Evolutionary conservation across 345 rosid genomes (phyloP).

Genomic region (Mallotus nudiflorus): DNA sequence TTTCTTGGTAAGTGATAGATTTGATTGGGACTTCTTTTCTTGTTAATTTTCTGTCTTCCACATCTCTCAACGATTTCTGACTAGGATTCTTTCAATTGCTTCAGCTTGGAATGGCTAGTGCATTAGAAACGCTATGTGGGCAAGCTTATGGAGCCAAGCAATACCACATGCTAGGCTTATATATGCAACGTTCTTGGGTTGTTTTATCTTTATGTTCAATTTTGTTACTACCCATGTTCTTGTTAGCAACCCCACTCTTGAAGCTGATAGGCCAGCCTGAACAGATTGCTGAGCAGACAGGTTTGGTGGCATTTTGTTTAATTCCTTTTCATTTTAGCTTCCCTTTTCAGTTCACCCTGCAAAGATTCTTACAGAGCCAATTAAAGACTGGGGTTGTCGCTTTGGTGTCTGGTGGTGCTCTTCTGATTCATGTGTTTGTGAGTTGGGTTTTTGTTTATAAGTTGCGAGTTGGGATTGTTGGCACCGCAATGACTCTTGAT

Average conservation of each 20-base stretch:
- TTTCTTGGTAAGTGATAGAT: conserved; percentile 35
- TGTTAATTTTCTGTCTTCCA: too few relatives aligned
- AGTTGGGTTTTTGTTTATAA: conserved; percentile 54
- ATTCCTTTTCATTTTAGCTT: conserved; percentile 59
- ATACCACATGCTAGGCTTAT: conserved; percentile 47
- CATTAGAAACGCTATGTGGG: conserved; percentile 56
- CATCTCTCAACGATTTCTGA: too few relatives aligned
- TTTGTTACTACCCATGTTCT: conserved; percentile 43
- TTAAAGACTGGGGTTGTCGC: conserved; percentile 48
- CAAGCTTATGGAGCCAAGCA: conserved; percentile 57
- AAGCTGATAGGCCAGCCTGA: conserved; percentile 51
- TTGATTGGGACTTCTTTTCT: neutral
- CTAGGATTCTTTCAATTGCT: neutral
- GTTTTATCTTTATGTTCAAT: conserved; percentile 45
- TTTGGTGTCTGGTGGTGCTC: conserved; percentile 42
- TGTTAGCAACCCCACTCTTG: conserved; percentile 47
- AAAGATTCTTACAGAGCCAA: conserved; percentile 58
- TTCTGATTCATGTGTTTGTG: conserved; percentile 41
- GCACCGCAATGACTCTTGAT: conserved; percentile 49
- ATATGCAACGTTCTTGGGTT: conserved; percentile 59
- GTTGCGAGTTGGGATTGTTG: conserved; percentile 48
- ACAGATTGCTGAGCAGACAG: conserved; percentile 47
- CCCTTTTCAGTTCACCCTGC: conserved; percentile 57
- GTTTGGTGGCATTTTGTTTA: conserved; percentile 52
- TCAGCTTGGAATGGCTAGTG: conserved; percentile 64